These are phyloP conservation scores for Crithidia expoeki DNA, from an alignment of 208 protist species.

Conservation along the genomic window DNA sequence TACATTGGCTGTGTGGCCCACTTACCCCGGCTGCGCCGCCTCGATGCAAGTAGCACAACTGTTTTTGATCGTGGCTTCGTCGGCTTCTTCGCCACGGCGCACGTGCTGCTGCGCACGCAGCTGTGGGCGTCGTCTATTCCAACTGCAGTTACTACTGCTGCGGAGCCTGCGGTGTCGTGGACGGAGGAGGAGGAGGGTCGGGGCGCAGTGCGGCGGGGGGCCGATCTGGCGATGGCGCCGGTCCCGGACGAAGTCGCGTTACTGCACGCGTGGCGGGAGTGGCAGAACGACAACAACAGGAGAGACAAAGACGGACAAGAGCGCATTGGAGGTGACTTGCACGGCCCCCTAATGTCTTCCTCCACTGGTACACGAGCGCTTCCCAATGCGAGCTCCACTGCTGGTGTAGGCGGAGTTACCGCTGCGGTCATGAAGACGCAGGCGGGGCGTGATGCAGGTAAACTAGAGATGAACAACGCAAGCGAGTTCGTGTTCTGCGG, in stretches of 20 bases:
- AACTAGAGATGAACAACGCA: neutral
- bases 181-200: neutral
- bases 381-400: too few species aligned
- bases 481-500: conserved; percentile 7
- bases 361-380: too few species aligned
- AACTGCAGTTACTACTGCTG: neutral
- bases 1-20: conserved; percentile 34
- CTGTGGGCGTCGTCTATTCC: neutral
- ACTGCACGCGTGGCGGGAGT: conserved; percentile 19
- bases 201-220: neutral
- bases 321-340: too few species aligned
- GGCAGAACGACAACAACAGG: too few species aligned
- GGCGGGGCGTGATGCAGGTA: too few species aligned
- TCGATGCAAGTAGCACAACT: conserved; percentile 9
- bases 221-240: neutral
- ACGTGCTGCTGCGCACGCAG: conserved; percentile 12
- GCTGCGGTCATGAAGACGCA: too few species aligned
- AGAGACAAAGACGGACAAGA: too few species aligned
- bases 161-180: neutral
- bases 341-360: too few species aligned
- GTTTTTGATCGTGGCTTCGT: conserved; percentile 33
- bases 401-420: too few species aligned
- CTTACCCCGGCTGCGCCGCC: conserved; percentile 24
- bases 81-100: conserved; percentile 13
- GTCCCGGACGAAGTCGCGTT: conserved; percentile 25